Conservation (phyloP, 805 yeast species). For the Lachancea mirantina region DNA sequence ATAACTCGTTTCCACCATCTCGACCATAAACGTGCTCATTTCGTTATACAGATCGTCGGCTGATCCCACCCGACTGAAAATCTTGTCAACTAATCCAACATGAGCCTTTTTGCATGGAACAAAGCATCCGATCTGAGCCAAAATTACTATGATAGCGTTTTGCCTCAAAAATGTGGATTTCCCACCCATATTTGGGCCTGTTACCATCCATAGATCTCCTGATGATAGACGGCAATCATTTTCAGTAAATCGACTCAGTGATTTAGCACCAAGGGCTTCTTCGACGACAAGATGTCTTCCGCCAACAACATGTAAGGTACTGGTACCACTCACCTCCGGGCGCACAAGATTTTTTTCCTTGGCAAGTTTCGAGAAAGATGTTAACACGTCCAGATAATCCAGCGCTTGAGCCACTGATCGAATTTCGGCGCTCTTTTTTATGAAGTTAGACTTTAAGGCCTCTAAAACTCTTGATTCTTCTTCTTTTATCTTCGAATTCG, state of each 20-base stretch:
- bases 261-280: conserved; percentile 47
- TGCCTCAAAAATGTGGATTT: conserved; percentile 71
- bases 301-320: conserved; percentile 41
- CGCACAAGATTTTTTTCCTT: conserved; percentile 57
- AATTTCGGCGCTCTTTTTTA: conserved; percentile 39
- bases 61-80: conserved; percentile 77
- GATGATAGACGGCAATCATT: conserved; percentile 28
- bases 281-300: conserved; percentile 91
- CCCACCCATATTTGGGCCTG: conserved; percentile 91
- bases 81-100: conserved; percentile 68
- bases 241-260: conserved; percentile 30
- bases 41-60: conserved; percentile 74
- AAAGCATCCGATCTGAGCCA: conserved; percentile 70
- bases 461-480: conserved; percentile 53
- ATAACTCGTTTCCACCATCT: conserved; percentile 76
- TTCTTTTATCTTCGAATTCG: conserved; percentile 40
- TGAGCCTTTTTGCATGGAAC: conserved; percentile 60
- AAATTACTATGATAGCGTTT: conserved; percentile 58
- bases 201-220: conserved; percentile 49
- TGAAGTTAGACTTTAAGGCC: conserved; percentile 40
- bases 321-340: conserved; percentile 52
- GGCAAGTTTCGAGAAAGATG: conserved; percentile 68
- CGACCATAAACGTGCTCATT: conserved; percentile 88
- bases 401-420: conserved; percentile 44
- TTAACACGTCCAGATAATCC: conserved; percentile 65